These are phyloP conservation scores for Malus hybrid DNA, from an alignment of 331 rosid species.

Conservation along the genomic window DNA sequence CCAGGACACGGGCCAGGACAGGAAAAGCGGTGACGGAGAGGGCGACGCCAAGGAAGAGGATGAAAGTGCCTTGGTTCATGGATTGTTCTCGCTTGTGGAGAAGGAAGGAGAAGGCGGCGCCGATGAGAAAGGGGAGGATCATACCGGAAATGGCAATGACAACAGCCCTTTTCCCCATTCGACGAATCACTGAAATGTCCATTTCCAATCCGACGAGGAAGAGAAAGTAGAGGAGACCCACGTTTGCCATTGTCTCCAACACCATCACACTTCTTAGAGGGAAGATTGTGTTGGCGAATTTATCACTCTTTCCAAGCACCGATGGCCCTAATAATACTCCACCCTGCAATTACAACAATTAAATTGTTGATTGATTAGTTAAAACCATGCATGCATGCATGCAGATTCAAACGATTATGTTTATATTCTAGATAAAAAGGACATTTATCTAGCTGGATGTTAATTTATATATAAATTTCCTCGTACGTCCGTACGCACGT, in stretches of 20 bases:
- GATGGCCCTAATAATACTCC: slow-evolving; percentile 87
- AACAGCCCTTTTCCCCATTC: slow-evolving; percentile 56
- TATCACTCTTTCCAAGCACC: slow-evolving; percentile 43
- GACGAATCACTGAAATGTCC: slow-evolving; percentile 46
- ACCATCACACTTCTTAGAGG: slow-evolving; percentile 80
- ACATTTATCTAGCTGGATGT: too few relatives aligned
- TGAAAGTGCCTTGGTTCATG: slow-evolving; percentile 24
- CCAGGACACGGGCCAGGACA: slow-evolving; percentile 64
- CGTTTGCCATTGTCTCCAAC: slow-evolving; percentile 77
- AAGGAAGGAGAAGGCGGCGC: slow-evolving; percentile 36
- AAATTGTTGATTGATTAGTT: too few relatives aligned
- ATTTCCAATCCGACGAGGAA: slow-evolving; percentile 85
- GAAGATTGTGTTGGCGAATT: slow-evolving; percentile 42
- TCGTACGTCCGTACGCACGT: too few relatives aligned
- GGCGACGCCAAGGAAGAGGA: slow-evolving; percentile 61
- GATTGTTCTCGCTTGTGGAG: background rate
- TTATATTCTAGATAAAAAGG: too few relatives aligned
- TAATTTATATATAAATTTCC: too few relatives aligned
- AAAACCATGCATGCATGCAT: background rate
- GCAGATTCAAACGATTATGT: too few relatives aligned
- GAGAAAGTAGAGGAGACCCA: slow-evolving; percentile 80
- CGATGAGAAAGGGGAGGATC: slow-evolving; percentile 64
- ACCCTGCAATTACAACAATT: slow-evolving; percentile 37
- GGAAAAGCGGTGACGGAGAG: slow-evolving; percentile 79
- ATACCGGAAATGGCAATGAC: slow-evolving; percentile 56